phyloP scores from a whole-genome alignment of 805 yeast species.

The Cyberlindnera maclurae region DNA sequence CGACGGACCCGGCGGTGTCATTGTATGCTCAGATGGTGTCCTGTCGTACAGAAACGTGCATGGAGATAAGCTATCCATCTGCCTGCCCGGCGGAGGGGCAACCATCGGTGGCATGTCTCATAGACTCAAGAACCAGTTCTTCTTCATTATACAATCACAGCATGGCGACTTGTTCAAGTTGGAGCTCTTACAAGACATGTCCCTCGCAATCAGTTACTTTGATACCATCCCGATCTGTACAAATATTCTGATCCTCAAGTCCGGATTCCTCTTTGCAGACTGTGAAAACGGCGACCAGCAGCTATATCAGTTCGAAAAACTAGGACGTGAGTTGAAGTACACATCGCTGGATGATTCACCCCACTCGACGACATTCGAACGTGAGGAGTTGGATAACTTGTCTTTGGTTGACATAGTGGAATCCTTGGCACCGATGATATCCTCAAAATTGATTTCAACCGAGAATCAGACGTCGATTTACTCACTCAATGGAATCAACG shows the following conservation, averaged over 20 bases:
- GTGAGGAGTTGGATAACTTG: constrained; percentile 43
- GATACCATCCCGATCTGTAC: constrained; percentile 64
- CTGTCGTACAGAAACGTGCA: constrained; percentile 44
- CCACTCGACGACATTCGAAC: constrained; percentile 25
- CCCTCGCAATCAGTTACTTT: constrained; percentile 56
- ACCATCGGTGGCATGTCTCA: constrained; percentile 59
- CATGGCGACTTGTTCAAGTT: constrained; percentile 74
- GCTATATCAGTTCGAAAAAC: constrained; percentile 70
- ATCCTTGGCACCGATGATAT: constrained; percentile 44
- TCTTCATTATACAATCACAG: constrained; percentile 62
- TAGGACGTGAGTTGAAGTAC: constrained; percentile 54
- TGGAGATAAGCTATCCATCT: constrained; percentile 33
- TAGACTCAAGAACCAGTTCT: constrained; percentile 51
- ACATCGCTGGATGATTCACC: constrained; percentile 26
- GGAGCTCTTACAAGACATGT: constrained; percentile 39
- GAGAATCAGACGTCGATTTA: constrained; percentile 33
- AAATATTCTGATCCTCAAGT: constrained; percentile 51
- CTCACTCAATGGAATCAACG: constrained; percentile 35
- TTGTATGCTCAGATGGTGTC: constrained; percentile 53
- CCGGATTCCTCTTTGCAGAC: constrained; percentile 72
- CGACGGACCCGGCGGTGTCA: constrained; percentile 65
- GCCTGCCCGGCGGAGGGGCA: constrained; percentile 41
- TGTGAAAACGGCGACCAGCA: constrained; percentile 54
- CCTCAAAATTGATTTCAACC: constrained; percentile 28
- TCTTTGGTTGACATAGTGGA: constrained; percentile 45